These are phyloP conservation scores for Buxus sempervirens DNA, from an alignment of 164 flowering plant genomes.

Conservation along the genomic window DNA sequence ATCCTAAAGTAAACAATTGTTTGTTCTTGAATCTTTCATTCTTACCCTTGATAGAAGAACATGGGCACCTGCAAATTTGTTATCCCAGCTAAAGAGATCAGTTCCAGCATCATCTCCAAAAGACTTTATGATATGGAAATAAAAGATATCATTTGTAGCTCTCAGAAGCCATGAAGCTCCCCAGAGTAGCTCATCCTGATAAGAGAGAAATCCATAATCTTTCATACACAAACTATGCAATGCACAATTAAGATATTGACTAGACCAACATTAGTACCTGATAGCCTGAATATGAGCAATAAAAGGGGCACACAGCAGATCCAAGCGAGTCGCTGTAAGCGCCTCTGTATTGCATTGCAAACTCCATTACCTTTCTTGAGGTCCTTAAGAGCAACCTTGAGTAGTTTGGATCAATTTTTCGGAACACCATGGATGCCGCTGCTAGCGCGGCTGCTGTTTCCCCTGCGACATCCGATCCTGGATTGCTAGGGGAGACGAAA, in stretches of 20 bases:
- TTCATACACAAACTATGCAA: too few relatives aligned
- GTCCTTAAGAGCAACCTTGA: constrained; percentile 48
- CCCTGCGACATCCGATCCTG: constrained; percentile 86
- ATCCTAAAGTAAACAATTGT: not conserved
- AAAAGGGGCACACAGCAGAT: constrained; percentile 74
- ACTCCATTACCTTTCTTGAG: constrained; percentile 59
- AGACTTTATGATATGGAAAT: constrained; percentile 44
- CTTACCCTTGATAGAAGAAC: constrained; percentile 80
- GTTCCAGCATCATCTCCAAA: constrained; percentile 49
- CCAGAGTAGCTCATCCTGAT: constrained; percentile 88
- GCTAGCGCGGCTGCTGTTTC: constrained; percentile 93
- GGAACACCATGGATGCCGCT: constrained; percentile 74
- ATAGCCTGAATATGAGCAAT: constrained; percentile 92
- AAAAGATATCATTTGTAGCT: constrained; percentile 58
- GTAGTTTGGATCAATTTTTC: constrained; percentile 49
- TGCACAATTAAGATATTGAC: too few relatives aligned
- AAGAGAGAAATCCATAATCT: not conserved
- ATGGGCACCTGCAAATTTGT: constrained; percentile 77
- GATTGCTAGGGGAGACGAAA: constrained; percentile 52
- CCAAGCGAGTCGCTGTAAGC: constrained; percentile 78
- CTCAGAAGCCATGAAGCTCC: constrained; percentile 85
- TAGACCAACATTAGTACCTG: too few relatives aligned
- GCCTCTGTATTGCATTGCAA: constrained; percentile 59
- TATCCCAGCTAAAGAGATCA: constrained; percentile 92
- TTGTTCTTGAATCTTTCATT: not conserved